Conservation (phyloP, 2,329 filamentous ascomycete species). For the Neophaeococcomyces aloes region DNA sequence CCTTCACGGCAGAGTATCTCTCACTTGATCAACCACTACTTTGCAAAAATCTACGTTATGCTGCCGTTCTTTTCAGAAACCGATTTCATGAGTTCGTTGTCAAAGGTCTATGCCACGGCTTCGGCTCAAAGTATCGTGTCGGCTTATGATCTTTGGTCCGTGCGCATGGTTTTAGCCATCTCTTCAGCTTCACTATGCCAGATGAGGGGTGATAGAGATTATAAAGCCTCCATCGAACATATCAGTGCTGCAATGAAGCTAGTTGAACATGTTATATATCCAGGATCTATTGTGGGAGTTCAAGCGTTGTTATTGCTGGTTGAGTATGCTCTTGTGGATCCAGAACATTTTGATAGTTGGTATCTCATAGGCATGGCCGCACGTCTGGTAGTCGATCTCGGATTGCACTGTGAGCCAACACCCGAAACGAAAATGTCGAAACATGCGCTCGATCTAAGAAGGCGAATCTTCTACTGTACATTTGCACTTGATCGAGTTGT, state of each 20-base stretch:
- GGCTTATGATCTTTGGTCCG: conserved; percentile 67
- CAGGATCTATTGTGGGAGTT: conserved; percentile 74
- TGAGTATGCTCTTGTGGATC: conserved; percentile 82
- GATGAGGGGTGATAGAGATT: conserved; percentile 51
- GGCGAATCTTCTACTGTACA: conserved; percentile 80
- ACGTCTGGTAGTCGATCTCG: conserved; percentile 76
- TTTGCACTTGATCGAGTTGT: conserved; percentile 83
- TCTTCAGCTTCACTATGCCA: conserved; percentile 64
- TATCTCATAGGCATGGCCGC: conserved; percentile 84
- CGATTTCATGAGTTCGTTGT: conserved; percentile 63
- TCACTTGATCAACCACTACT: conserved; percentile 68
- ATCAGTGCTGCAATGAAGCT: conserved; percentile 60
- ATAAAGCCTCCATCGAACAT: conserved; percentile 50
- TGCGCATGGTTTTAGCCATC: conserved; percentile 84
- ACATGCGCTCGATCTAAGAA: conserved; percentile 61
- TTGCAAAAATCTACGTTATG: conserved; percentile 68
- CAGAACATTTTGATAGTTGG: conserved; percentile 87
- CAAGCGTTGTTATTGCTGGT: conserved; percentile 79
- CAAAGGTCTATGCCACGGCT: conserved; percentile 69
- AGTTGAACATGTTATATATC: conserved; percentile 72
- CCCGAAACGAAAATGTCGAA: conserved; percentile 57
- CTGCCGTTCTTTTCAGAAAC: conserved; percentile 78
- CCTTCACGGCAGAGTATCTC: conserved; percentile 60
- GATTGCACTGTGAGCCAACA: conserved; percentile 84
- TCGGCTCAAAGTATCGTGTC: conserved; percentile 27